A percentile compares a stretch with the other conserved stretches of the same genome.
Conservation (phyloP, 331 rosid genomes). For the Pyracantha coccinea region DNA sequence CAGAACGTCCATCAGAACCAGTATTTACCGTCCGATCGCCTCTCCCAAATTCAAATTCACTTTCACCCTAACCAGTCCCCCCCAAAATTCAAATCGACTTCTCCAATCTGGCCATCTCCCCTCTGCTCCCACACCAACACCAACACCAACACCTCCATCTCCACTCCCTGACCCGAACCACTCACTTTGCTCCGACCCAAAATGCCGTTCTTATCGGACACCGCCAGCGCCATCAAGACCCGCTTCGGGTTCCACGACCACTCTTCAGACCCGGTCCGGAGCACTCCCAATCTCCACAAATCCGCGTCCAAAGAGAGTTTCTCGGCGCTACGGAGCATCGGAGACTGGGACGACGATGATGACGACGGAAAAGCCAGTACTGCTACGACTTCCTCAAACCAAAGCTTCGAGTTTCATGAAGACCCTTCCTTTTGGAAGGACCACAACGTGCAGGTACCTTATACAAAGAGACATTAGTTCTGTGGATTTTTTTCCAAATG, state of each 20-base stretch:
- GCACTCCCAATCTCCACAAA: slow-evolving; percentile 59
- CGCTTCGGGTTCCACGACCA: slow-evolving; percentile 78
- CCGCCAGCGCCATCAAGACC: slow-evolving; percentile 79
- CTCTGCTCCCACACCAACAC: not conserved
- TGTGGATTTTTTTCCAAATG: not conserved
- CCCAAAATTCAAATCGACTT: slow-evolving; percentile 8
- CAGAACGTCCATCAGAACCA: slow-evolving; percentile 23
- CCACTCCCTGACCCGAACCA: not conserved
- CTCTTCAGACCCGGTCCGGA: slow-evolving; percentile 39
- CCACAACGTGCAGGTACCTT: slow-evolving; percentile 84
- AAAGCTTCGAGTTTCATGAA: slow-evolving; percentile 64
- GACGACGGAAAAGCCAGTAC: slow-evolving; percentile 20
- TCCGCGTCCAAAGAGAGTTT: slow-evolving; percentile 43
- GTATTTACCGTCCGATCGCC: slow-evolving; percentile 29
- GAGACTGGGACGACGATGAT: slow-evolving; percentile 39
- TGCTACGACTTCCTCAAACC: slow-evolving; percentile 34
- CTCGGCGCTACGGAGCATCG: slow-evolving; percentile 45
- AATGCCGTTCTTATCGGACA: slow-evolving; percentile 82
- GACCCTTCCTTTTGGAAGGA: slow-evolving; percentile 98
- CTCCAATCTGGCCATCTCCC: not conserved
- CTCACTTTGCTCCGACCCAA: not conserved
- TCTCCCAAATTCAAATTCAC: not conserved
- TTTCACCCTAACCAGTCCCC: not conserved
- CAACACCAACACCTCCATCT: not conserved
- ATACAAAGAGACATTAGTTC: not conserved